phyloP scores from a whole-genome alignment of 306 rosid species.

The Acmispon strigosus region DNA sequence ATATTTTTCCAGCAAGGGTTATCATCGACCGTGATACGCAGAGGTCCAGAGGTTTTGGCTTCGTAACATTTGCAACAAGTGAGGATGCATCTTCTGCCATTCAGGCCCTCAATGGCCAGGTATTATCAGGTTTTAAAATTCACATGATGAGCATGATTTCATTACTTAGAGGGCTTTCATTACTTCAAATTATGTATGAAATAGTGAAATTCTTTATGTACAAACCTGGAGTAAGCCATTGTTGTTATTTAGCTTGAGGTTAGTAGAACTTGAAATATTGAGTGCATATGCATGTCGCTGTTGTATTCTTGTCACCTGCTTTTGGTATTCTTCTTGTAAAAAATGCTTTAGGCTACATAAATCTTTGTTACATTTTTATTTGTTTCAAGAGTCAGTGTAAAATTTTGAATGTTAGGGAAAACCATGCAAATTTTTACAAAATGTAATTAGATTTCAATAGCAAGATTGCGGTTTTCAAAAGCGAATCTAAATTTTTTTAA shows the following conservation, averaged over 20 bases:
- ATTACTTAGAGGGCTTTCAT: no score
- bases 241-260: neutral
- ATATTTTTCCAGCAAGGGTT: conserved; percentile 32
- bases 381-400: neutral
- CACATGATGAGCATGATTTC: neutral
- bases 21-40: conserved; percentile 39
- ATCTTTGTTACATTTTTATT: neutral
- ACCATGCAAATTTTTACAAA: neutral
- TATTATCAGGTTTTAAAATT: conserved; percentile 11
- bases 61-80: conserved; percentile 32
- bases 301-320: neutral
- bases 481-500: neutral
- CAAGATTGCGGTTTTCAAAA: neutral
- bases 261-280: neutral
- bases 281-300: conserved; percentile 1
- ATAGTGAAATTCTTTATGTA: neutral
- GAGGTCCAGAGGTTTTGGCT: conserved; percentile 49
- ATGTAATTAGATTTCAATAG: conserved; percentile 6
- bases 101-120: conserved; percentile 49
- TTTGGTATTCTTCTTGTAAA: neutral
- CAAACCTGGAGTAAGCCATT: neutral
- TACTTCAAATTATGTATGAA: neutral
- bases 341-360: neutral
- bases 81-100: conserved; percentile 49
- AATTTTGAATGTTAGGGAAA: conserved; percentile 7